phyloP scores from a whole-genome alignment of 1,284 basidiomycete species.

The Amylostereum chailletii region DNA sequence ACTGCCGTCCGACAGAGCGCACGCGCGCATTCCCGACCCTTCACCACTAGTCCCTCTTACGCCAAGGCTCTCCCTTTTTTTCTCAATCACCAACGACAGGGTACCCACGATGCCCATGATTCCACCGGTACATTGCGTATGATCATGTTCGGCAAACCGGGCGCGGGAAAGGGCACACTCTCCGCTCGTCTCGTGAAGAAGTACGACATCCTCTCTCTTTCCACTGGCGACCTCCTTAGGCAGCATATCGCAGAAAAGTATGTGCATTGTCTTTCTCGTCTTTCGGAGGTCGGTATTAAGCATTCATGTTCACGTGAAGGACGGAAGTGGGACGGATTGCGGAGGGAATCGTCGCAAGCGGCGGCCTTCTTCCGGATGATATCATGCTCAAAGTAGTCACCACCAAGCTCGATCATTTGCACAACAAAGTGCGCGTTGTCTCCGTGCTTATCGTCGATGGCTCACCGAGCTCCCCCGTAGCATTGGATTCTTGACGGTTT shows the following conservation, averaged over 20 bases:
- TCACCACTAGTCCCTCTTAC: conserved; percentile 22
- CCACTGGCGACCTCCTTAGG: conserved; percentile 74
- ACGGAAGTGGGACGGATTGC: conserved; percentile 67
- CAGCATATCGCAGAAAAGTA: conserved; percentile 68
- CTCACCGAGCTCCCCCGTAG: conserved; percentile 21
- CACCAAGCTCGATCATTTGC: conserved; percentile 59
- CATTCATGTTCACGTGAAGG: conserved; percentile 21
- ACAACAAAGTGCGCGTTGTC: conserved; percentile 43
- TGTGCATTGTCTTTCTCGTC: conserved; percentile 9
- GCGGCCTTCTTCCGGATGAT: conserved; percentile 71
- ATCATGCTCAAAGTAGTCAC: conserved; percentile 70
- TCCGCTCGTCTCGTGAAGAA: conserved; percentile 64
- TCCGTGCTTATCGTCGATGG: background rate
- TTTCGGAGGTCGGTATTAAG: background rate
- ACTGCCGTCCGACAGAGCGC: too few relatives aligned
- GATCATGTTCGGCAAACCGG: conserved; percentile 80
- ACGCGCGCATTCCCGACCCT: conserved; percentile 21
- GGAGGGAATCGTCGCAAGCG: conserved; percentile 68
- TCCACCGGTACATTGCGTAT: conserved; percentile 40
- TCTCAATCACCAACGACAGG: conserved; percentile 32
- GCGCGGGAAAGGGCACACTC: conserved; percentile 75
- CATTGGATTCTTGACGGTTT: conserved; percentile 97
- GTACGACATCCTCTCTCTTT: conserved; percentile 68
- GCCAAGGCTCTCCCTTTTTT: conserved; percentile 44
- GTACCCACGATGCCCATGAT: conserved; percentile 22